Conservation (phyloP, 805 yeast genomes). For the Debaryomyces maramus region DNA sequence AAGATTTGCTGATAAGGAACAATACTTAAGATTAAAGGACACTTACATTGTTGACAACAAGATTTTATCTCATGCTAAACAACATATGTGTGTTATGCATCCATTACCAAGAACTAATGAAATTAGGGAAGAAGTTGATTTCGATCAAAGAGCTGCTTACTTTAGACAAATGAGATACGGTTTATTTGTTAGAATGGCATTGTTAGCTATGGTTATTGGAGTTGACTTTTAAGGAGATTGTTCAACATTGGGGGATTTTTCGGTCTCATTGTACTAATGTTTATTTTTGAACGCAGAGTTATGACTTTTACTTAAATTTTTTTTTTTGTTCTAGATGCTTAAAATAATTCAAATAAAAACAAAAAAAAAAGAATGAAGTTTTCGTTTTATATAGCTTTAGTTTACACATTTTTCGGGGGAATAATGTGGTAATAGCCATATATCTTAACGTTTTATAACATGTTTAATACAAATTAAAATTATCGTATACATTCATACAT, state of each 20-base stretch:
- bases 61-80: conserved; percentile 88
- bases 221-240: conserved; percentile 62
- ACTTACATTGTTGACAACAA: conserved; percentile 89
- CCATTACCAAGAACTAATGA: conserved; percentile 97
- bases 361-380: too few species aligned
- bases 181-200: conserved; percentile 96
- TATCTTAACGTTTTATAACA: too few species aligned
- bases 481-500: background rate
- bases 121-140: conserved; percentile 97
- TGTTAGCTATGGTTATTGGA: conserved; percentile 96
- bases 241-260: conserved; percentile 9
- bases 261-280: too few species aligned
- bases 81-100: conserved; percentile 98
- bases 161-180: conserved; percentile 99
- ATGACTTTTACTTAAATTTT: background rate
- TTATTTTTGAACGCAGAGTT: background rate
- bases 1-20: conserved; percentile 73
- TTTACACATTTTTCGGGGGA: conserved; percentile 6
- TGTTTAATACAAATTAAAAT: background rate
- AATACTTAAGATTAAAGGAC: conserved; percentile 88
- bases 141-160: conserved; percentile 98
- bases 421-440: background rate
- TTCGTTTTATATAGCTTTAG: background rate
- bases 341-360: conserved; percentile 2
- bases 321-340: too few species aligned